Evolutionary conservation across 2,329 filamentous ascomycete genomes (phyloP).

Genomic region (Aspergillus spinulosporus): DNA sequence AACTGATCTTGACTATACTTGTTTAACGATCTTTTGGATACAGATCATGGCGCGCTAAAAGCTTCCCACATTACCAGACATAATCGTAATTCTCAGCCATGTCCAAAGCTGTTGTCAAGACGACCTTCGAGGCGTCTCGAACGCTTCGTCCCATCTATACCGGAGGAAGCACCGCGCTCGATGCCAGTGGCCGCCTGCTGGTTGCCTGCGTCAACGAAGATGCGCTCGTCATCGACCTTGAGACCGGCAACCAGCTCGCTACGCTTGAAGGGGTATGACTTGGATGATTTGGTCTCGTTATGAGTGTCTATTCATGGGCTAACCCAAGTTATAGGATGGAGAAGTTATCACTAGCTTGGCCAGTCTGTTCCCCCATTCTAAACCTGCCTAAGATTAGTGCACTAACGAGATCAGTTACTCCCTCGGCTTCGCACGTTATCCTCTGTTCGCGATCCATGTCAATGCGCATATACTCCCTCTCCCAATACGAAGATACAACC

Average conservation of each 20-base stretch:
- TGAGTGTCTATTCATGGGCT: slow-evolving; percentile 13
- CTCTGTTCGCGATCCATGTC: slow-evolving; percentile 93
- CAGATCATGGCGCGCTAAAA: slow-evolving; percentile 25
- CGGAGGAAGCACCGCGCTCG: slow-evolving; percentile 81
- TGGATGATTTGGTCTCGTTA: slow-evolving; percentile 17
- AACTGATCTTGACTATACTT: slow-evolving; percentile 20
- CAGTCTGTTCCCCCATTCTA: slow-evolving; percentile 31
- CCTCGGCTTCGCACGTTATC: slow-evolving; percentile 82
- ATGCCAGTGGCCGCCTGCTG: slow-evolving; percentile 76
- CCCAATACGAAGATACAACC: slow-evolving; percentile 56
- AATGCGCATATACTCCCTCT: slow-evolving; percentile 85
- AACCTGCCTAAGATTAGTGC: neutral
- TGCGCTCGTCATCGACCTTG: slow-evolving; percentile 80
- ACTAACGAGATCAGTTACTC: slow-evolving; percentile 64
- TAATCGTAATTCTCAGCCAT: slow-evolving; percentile 26
- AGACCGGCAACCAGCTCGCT: slow-evolving; percentile 77
- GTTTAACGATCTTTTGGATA: slow-evolving; percentile 14
- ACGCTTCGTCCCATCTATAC: slow-evolving; percentile 93
- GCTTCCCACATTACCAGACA: neutral
- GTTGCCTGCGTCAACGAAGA: slow-evolving; percentile 91
- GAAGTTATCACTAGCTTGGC: slow-evolving; percentile 49
- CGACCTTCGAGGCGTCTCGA: slow-evolving; percentile 80
- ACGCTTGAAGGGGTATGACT: slow-evolving; percentile 78
- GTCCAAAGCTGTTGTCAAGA: slow-evolving; percentile 66
- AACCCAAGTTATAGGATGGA: slow-evolving; percentile 60